Base-by-base conservation (phyloP, 140 eudicot species). In the Erigeron philadelphicus region DNA sequence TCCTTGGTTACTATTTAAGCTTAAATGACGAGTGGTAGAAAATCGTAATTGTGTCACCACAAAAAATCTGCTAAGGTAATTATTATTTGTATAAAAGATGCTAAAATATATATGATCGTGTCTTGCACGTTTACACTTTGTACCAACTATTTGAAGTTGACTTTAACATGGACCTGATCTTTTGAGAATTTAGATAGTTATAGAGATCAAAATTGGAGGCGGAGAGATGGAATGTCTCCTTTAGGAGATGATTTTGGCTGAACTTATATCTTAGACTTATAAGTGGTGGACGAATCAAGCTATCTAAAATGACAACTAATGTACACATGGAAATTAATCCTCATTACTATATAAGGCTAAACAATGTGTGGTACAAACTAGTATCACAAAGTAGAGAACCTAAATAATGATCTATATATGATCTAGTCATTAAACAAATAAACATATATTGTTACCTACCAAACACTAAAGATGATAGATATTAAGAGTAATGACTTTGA, bases 281-380 rank as follows among this genome's bases (percentile, higher is more conserved):
- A 38, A 52, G 49, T 8, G 11, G 59, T 47, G 50, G 62, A 46
- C 25, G 62, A 47, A 48, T 48, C 76, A 13, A 46, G 61, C 40
- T 15, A 41, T 59, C 35, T 9, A 31, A 23, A 49, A n/a, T 38
- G 70, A 72, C 38, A 23, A 31, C 75, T 58, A 59, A 25, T 7
- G 68, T 61, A 48, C 62, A 61, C 12, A 61, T 72, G 70, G 61
- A 61, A 72, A 61, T 48, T 7, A 45, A 45, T 60, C 54, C 47
- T 8, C 3, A 11, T 60, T 46, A n/a, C 46, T 47, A 71, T 40
- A 25, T 45, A 60, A 71, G 18, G 11, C n/a, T 4, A 46, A 47
- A 35, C 35, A 31, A 61, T 47, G 41, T 13, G 40, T 68, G 63
- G 18, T 50, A 11, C 52, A 21, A 21, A 21, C 25, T 21, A 21